Base-by-base conservation (phyloP, 495 filamentous ascomycete species). In the Lasiosphaeriaceae sp. region DNA sequence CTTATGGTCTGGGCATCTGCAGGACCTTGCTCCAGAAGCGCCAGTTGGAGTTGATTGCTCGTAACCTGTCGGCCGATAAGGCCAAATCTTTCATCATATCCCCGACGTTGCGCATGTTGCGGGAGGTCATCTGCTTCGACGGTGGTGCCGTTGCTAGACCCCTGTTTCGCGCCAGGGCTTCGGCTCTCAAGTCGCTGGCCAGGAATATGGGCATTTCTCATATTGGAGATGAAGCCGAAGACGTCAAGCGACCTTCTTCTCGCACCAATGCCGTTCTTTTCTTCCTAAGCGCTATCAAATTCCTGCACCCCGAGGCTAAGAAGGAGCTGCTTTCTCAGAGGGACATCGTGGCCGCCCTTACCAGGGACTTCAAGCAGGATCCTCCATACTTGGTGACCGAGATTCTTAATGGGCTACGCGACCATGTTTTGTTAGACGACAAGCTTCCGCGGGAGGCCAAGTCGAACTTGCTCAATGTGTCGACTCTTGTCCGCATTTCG, bases 11-110 rank as follows among this genome's bases (percentile, higher is more conserved):
- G 8, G 80, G 81, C 4, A 74, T 96, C 23, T 89, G 90, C 74
- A 83, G 86, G 57, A 83, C 85, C 41, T 66, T 96, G 26, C 69
- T 96, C 37, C 84, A 88, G 55, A 86, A 85, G 62, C 81, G 84
- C 8, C 86, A 92, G 52, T 74, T 88, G 47, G 83, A 87, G 56
- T 75, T 93, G 11, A 76, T 96, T 31, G 82, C 86, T 34, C 82
- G 85, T 54, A 88, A 86, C 46, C 66, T 96, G 52, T 86, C 84
- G 2, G 84, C 88, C 3, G 81, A 83, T 2, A 90, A 87, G 66
- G 75, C 80, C 2, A 96, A 93, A 63, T 87, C 92, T 35, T 88
- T 88, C 72, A 74, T 96, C 41, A 92, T 97, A 57, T 91, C 88
- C 2, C 90, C 92, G 0, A 89, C 85, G 43, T 69, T 97, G 45